Percentiles rank a stretch among this genome's conserved stretches.
Conservation (phyloP, 768 basidiomycete species). For the Boletus reticuloceps region DNA sequence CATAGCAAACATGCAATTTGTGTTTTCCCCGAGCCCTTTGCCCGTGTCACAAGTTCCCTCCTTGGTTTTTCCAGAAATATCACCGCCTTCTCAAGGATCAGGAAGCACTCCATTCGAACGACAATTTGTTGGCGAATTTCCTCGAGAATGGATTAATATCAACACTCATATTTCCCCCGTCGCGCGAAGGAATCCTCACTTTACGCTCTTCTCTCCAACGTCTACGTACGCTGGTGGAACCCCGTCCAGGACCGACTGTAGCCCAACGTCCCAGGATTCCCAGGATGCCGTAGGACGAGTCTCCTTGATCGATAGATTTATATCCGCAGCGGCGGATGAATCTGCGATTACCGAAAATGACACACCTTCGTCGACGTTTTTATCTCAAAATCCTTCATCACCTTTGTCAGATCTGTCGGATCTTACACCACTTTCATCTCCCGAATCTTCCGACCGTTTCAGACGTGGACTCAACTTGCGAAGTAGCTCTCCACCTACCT, state of each 20-base stretch:
- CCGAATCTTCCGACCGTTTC: conserved; percentile 6
- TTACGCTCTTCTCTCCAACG: conserved; percentile 6
- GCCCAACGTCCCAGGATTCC: conserved; percentile 5
- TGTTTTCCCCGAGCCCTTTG: conserved; percentile 31
- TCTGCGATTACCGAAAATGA: not conserved
- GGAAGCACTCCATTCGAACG: conserved; percentile 29
- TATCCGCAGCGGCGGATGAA: conserved; percentile 23
- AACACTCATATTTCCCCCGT: conserved; percentile 25
- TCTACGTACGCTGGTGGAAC: not conserved
- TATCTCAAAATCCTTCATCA: conserved; percentile 17
- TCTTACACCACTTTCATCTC: conserved; percentile 31
- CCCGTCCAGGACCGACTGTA: not conserved
- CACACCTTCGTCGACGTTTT: not conserved
- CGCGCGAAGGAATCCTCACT: conserved; percentile 2
- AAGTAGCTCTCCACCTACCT: conserved; percentile 19
- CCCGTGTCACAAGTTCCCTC: conserved; percentile 14
- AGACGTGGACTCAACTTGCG: not conserved
- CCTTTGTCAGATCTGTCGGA: conserved; percentile 28
- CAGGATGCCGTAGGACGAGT: conserved; percentile 15
- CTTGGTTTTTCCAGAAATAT: conserved; percentile 23
- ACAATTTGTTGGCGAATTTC: conserved; percentile 23
- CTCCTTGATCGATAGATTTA: conserved; percentile 29
- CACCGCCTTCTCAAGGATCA: conserved; percentile 26
- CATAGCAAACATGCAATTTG: conserved; percentile 5
- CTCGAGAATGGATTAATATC: conserved; percentile 17